Base-by-base conservation (phyloP, 169 alveolate genomes). In the Plasmodium coatneyi region DNA sequence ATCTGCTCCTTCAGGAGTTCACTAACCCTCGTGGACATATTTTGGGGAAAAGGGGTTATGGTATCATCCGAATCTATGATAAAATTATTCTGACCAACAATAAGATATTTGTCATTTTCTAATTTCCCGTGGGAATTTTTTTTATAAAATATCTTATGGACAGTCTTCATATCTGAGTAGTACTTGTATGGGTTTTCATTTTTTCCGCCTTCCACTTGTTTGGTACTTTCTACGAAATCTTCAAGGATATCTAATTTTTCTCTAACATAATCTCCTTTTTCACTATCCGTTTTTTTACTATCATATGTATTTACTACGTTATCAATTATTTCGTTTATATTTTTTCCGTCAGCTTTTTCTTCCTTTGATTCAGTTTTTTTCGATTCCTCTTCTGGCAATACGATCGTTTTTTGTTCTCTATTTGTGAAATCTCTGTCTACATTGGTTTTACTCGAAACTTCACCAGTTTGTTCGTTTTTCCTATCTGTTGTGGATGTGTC, bases 71-170 rank as follows among this genome's bases (percentile, higher is more conserved):
- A 84, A 84, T 84, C 92, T 72, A 84, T 84, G 60, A 84, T 84
- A 84, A 52, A 84, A 71, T 84, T 84, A 84, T 84, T 72, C 80
- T 84, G 81, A 30, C 92, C 92, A 49, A 84, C 92, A 52, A 84
- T 71, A 3, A 84, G 49, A 84, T 60, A 71, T 84, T 84, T 84
- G 16, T 72, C 80, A 3, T 39, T 25, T 41, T 84, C 92, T 25
- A 84, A 25, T 43, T 84, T 5, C 0, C 92, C 92, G 22, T 71
- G 19, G 22, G 80, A 10, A 32, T 82, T 32, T 71, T 84, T 84
- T 84, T 84, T 84, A 41, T 43, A 72, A 66, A 22, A 49, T 46
- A 84, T 1, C 80, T 84, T 84, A 84, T 84, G 92, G 78, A 84
- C 79, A n/a, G 84, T 84, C 39, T 84, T 84, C 39, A 83, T 72